Evolutionary conservation across 2,329 filamentous ascomycete genomes (phyloP), one percentile per base, ranked within the genome.

Genomic region (Pseudonectria buxi): DNA sequence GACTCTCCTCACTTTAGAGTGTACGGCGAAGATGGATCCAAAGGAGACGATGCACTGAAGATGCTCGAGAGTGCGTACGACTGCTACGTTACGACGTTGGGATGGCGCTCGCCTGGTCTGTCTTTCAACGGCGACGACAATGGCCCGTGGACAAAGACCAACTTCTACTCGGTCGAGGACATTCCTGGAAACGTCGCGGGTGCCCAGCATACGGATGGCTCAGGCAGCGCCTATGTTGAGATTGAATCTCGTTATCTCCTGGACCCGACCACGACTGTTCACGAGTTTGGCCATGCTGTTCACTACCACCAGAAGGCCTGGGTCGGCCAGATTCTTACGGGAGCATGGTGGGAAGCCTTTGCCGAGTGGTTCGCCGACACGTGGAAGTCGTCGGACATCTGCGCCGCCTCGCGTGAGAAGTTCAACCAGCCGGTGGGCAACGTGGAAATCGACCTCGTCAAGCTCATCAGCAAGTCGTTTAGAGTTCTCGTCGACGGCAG

Each of bases 311-410:
- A 64, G 38, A 50, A 55, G 4, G 57, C 56, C 10, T 68, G 65
- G 65, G 59, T 71, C 3, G 52, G 68, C 34, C 68, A 72, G 38
- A 50, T 43, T 1, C 55, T 58, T 3, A 71, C 68, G 1, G 67
- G 67, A 0, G 65, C 67, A 4, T 72, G 69, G 69, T 71, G 67
- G 67, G 69, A 72, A 51, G 64, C 68, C 3, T 42, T 72, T 0
- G 69, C 69, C 26, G 68, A 73, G 40, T 72, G 63, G 53, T 58
- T 72, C 4, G 66, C 67, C 4, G 69, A 72, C 38, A 66, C 63
- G 0, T 72, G 67, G 50, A 57, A 63, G 37, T 69, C 67, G 1
- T 68, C 64, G 0, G 50, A 62, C 1, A 50, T 65, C 3, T 73
- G 70, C 42, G 62, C 59, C 3, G 45, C 45, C 0, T 59, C 66